A percentile compares a stretch with the other conserved stretches of the same genome.
Evolutionary conservation across 768 basidiomycete species (phyloP).

Genomic region (Serendipita sp.): DNA sequence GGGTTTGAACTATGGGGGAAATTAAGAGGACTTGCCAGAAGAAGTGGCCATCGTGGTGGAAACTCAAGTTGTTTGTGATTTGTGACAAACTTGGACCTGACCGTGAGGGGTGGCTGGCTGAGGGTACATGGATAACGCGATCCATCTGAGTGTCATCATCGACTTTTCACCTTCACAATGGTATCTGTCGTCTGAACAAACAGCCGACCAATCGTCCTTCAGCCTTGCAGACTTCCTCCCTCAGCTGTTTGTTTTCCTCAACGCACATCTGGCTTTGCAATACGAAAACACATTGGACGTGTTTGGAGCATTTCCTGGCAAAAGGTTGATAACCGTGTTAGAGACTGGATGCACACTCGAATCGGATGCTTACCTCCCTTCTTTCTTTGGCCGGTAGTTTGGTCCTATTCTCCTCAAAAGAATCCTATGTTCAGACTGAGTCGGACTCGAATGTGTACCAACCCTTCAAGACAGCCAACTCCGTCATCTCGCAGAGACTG

Average conservation of each 20-base stretch:
- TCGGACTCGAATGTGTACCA: constrained; percentile 70
- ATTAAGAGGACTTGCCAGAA: neutral
- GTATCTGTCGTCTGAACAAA: constrained; percentile 46
- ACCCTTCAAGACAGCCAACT: constrained; percentile 66
- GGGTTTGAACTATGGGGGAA: neutral
- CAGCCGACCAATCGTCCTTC: constrained; percentile 33
- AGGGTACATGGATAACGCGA: constrained; percentile 29
- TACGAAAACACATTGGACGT: constrained; percentile 89
- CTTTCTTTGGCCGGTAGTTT: constrained; percentile 29
- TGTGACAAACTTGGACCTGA: constrained; percentile 2
- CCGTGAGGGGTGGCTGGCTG: neutral
- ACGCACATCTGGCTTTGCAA: constrained; percentile 77
- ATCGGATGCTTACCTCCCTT: neutral
- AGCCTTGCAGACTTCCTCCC: constrained; percentile 60
- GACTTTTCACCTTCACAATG: constrained; percentile 81
- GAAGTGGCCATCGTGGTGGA: neutral
- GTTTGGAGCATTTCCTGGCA: constrained; percentile 73
- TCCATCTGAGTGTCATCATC: constrained; percentile 67
- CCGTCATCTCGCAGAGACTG: constrained; percentile 45
- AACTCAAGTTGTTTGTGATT: neutral
- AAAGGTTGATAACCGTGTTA: constrained; percentile 38
- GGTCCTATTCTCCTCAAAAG: constrained; percentile 60
- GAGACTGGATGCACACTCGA: neutral
- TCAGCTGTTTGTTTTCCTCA: constrained; percentile 78
- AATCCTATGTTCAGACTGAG: constrained; percentile 20